Evolutionary conservation across 2,329 filamentous ascomycete genomes (phyloP), one percentile per base, ranked within the genome.

Genomic region (Zarea fungicola): DNA sequence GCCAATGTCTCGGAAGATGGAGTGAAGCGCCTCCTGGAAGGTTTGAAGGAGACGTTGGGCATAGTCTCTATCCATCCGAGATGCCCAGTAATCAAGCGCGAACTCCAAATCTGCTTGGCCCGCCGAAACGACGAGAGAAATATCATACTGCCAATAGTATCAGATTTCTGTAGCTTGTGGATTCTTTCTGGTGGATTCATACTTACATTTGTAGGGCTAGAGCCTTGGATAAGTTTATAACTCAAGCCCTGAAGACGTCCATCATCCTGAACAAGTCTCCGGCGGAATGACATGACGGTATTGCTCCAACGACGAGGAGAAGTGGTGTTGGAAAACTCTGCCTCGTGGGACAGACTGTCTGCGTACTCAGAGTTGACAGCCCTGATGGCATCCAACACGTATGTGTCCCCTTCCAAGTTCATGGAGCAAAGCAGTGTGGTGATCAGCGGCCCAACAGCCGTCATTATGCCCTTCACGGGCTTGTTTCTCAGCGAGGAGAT

Each of bases 201-300:
- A 48, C 45, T 42, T 34, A 48, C 45, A 29, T 48, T 48, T n/a
- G 45, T 48, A 22, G 45, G 45, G 28, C 45, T 48, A 16, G 37
- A 41, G 21, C 45, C 45, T 26, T 48, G 26, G n/a, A 48, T 28
- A 40, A 48, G 16, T 25, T 48, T 48, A 28, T 23, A 41, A 34
- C 36, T 48, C 45, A 48, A 42, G 26, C 45, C 45, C 10, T 22
- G 45, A 26, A 48, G 45, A 11, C 36, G 8, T 23, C 22, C 45
- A 42, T 48, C 36, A 32, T 40, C 45, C 45, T 41, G 36, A 22
- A 48, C 45, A 31, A 48, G 36, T 26, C 35, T 41, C 37, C 45
- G 45, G 21, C 45, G 45, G 36, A 48, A 48, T 14, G 45, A 48
- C 45, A 48, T 48, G 45, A 48, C 35, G 11, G 45, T 48, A 41